Conservation (phyloP, 495 filamentous ascomycete species). For the Xylaria sp. region DNA sequence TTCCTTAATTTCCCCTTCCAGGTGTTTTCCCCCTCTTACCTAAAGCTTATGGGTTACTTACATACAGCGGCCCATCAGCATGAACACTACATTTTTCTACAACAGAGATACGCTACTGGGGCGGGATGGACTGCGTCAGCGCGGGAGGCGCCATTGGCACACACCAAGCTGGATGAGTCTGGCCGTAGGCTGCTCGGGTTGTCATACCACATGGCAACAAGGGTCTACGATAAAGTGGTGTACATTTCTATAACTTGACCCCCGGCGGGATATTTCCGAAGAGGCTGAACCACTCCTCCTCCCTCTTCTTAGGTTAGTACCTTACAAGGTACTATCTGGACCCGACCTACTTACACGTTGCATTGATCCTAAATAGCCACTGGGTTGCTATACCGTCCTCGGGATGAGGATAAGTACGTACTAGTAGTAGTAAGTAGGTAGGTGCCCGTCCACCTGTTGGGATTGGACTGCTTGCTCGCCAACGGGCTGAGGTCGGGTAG, state of each 20-base stretch:
- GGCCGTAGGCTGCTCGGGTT: slow-evolving; percentile 19
- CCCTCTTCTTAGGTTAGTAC: too few species aligned
- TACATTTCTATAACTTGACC: slow-evolving; percentile 3
- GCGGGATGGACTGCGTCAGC: slow-evolving; percentile 11
- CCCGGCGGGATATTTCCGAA: slow-evolving; percentile 6
- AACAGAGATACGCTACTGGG: background rate
- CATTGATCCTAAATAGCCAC: slow-evolving; percentile 13
- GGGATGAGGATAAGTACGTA: background rate
- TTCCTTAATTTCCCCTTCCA: background rate
- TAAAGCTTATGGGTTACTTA: background rate
- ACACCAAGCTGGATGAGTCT: slow-evolving; percentile 14
- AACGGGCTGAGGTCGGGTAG: slow-evolving; percentile 8
- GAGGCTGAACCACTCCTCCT: slow-evolving; percentile 15
- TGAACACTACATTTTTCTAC: background rate
- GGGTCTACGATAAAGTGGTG: slow-evolving; percentile 9
- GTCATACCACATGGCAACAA: slow-evolving; percentile 24
- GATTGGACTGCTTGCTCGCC: slow-evolving; percentile 6
- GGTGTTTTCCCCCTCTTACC: background rate
- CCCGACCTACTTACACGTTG: too few species aligned
- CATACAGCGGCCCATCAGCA: background rate
- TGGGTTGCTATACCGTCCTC: slow-evolving; percentile 1
- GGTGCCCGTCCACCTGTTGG: background rate
- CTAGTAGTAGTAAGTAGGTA: too few species aligned
- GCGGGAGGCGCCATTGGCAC: slow-evolving; percentile 12
- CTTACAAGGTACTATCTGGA: too few species aligned